Evolutionary conservation across 2,329 filamentous ascomycete genomes (phyloP).

Genomic region (Monosporascus cannonballus): DNA sequence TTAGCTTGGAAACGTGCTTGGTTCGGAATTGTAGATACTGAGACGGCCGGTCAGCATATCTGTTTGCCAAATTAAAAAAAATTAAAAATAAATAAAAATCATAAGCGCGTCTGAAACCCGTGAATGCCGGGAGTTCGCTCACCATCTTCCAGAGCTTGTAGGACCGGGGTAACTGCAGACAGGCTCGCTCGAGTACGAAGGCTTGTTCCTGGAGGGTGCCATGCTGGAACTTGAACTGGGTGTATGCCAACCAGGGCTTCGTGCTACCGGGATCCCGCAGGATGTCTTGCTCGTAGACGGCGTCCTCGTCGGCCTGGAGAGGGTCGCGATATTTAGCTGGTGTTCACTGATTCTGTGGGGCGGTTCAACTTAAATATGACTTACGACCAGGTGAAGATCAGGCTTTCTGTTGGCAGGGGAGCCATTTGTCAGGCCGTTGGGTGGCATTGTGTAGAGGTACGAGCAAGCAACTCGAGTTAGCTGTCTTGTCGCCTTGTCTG

Average conservation of each 20-base stretch:
- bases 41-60: slow-evolving; percentile 6
- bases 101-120: not conserved
- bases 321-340: slow-evolving; percentile 18
- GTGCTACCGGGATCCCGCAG: slow-evolving; percentile 77
- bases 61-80: too few relatives aligned
- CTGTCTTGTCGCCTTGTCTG: not conserved
- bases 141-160: slow-evolving; percentile 99
- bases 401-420: slow-evolving; percentile 29
- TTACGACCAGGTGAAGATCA: slow-evolving; percentile 44
- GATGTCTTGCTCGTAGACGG: slow-evolving; percentile 94
- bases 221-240: slow-evolving; percentile 83
- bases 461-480: too few relatives aligned
- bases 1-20: slow-evolving; percentile 75
- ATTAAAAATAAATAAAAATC: too few relatives aligned
- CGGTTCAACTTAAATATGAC: not conserved
- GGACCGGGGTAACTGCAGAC: slow-evolving; percentile 80
- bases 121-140: slow-evolving; percentile 17
- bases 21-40: slow-evolving; percentile 82
- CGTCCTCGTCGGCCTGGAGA: slow-evolving; percentile 73
- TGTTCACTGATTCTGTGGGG: not conserved
- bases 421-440: slow-evolving; percentile 25
- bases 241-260: slow-evolving; percentile 93
- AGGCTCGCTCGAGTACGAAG: slow-evolving; percentile 82
- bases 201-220: slow-evolving; percentile 82
- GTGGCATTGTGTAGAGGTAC: slow-evolving; percentile 19